phyloP scores from a whole-genome alignment of 257 asterid genomes.

The Ilex asprella region DNA sequence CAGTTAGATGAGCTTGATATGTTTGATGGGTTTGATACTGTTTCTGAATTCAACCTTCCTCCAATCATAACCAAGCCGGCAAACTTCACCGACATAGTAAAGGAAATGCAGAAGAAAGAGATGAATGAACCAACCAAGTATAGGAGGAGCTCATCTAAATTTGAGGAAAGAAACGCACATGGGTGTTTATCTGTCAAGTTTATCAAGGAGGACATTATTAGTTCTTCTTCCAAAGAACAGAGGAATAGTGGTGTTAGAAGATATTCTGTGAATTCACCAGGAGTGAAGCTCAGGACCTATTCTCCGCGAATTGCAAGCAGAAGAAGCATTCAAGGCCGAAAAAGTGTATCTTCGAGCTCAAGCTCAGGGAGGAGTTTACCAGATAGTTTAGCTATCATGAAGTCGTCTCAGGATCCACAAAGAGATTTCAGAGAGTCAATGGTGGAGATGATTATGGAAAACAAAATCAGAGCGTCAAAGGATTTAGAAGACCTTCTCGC shows the following conservation, averaged over 20 bases:
- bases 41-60: constrained; percentile 30
- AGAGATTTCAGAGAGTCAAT: constrained; percentile 7
- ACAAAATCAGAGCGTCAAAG: constrained; percentile 9
- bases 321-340: constrained; percentile 20
- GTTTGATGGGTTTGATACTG: neutral
- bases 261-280: constrained; percentile 22
- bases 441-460: constrained; percentile 10
- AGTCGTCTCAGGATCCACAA: constrained; percentile 5
- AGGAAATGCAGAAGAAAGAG: neutral
- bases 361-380: neutral
- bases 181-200: constrained; percentile 31
- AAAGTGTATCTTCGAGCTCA: constrained; percentile 4
- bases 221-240: constrained; percentile 1
- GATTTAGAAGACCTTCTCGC: constrained; percentile 11
- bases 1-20: constrained; percentile 6
- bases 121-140: constrained; percentile 10
- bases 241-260: constrained; percentile 19
- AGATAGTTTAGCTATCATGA: constrained; percentile 1
- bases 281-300: constrained; percentile 43
- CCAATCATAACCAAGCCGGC: constrained; percentile 39
- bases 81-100: neutral
- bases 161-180: constrained; percentile 18
- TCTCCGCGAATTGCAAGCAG: constrained; percentile 39
- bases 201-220: constrained; percentile 21
- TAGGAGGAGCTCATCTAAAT: constrained; percentile 20